Evolutionary conservation across 805 yeast species (phyloP), one percentile per base, ranked within the genome.

Genomic region (Ogataea salicorniae): DNA sequence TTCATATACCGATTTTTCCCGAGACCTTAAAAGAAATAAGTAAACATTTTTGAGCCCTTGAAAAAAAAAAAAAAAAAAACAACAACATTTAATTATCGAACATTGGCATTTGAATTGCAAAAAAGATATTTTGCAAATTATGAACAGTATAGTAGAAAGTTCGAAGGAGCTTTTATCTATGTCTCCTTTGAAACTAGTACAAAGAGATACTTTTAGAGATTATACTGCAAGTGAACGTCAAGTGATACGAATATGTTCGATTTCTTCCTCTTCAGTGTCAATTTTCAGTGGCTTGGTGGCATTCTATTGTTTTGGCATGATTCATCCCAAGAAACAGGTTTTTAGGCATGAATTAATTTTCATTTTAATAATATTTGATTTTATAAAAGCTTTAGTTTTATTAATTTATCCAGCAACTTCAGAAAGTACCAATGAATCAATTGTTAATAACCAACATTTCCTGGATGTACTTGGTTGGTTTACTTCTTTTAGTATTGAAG

Each of bases 401-500:
- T 61, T 88, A 48, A 69, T 87, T 37, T 89, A 81, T 60, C 95
- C 95, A 0, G 58, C 55, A 2, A 39, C 45, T 1, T 51, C 59
- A 2, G 42, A 52, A 35, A 14, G 31, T 8, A 37, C 54, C 1
- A 13, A 39, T 2, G 56, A 55, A 40, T n/a, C 18, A 1, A 45
- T 53, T 3, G 46, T 42, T 15, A 14, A 23, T 1, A 57, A 55
- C 46, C 31, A 26, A 2, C 64, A 62, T 31, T 79, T 84, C 59
- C 79, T 83, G 56, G 79, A 82, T 58, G 77, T 80, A 5, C 75
- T 84, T 34, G 96, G 96, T 2, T 89, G 86, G 72, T 81, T 87
- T 64, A 85, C 95, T 1, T 87, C 91, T 3, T 73, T 82, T 37
- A 75, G 88, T 20, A 84, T 86, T 14, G 95, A 87, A 64, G 95